phyloP scores from a whole-genome alignment of 2,329 filamentous ascomycete species.

The Aspergillus fructus region DNA sequence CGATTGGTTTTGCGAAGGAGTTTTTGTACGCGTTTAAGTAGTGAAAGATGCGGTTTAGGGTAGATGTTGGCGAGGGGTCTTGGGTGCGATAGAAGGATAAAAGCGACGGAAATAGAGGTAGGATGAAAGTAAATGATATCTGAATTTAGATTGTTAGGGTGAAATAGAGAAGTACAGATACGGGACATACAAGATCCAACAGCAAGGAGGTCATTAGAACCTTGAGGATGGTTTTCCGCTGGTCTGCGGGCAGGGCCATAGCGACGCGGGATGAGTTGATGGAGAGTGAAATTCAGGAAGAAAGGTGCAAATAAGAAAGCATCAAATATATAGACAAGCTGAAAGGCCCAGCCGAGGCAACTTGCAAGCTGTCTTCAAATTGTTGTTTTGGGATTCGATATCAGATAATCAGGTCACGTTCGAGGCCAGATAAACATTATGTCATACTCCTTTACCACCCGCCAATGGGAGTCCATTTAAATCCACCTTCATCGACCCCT shows the following conservation, averaged over 20 bases:
- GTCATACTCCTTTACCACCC: background rate
- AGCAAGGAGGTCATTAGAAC: constrained; percentile 88
- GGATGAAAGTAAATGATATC: constrained; percentile 98
- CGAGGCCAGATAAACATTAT: background rate
- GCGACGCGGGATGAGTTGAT: background rate
- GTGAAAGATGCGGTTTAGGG: constrained; percentile 75
- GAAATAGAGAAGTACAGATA: constrained; percentile 9
- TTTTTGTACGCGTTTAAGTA: constrained; percentile 95
- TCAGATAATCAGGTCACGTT: background rate
- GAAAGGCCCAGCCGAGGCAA: background rate
- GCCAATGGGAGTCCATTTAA: background rate
- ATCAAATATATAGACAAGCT: background rate
- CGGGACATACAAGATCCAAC: constrained; percentile 72
- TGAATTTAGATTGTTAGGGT: constrained; percentile 40
- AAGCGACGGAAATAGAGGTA: constrained; percentile 91
- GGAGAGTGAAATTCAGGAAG: background rate
- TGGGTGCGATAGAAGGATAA: constrained; percentile 93
- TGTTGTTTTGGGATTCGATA: background rate
- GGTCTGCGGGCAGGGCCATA: constrained; percentile 41
- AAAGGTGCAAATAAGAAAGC: background rate
- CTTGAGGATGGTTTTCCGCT: constrained; percentile 76
- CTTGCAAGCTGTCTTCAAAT: background rate
- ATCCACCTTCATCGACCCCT: background rate
- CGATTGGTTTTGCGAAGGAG: constrained; percentile 86
- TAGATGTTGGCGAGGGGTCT: constrained; percentile 63